Conservation (phyloP, 2,329 filamentous ascomycete species). For the Didymella glomerata region DNA sequence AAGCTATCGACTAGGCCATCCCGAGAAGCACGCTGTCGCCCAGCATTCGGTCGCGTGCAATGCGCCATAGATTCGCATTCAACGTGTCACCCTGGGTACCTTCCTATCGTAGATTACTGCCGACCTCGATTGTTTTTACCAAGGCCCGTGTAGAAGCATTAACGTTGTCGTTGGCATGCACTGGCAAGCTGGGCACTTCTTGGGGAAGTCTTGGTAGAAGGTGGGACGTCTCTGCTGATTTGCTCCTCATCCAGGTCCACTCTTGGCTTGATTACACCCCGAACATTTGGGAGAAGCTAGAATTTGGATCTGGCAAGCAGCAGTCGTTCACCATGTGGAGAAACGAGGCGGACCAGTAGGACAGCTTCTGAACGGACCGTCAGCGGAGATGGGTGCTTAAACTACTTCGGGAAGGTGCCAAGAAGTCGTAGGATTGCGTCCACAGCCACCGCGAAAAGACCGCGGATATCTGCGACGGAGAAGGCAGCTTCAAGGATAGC, state of each 20-base stretch:
- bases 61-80: conserved; percentile 27
- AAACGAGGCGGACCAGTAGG: conserved; percentile 15
- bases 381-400: conserved; percentile 5
- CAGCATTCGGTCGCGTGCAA: conserved; percentile 25
- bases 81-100: conserved; percentile 30
- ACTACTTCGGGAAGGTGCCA: conserved; percentile 34
- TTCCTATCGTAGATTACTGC: conserved; percentile 45
- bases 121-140: conserved; percentile 43
- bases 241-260: conserved; percentile 18
- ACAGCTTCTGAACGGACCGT: conserved; percentile 7
- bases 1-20: conserved; percentile 6
- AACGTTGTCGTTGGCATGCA: conserved; percentile 27
- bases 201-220: conserved; percentile 28
- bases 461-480: conserved; percentile 11
- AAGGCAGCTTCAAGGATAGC: conserved; percentile 9
- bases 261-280: conserved; percentile 32
- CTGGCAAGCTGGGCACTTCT: conserved; percentile 30
- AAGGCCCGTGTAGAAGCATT: conserved; percentile 34
- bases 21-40: conserved; percentile 13
- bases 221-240: conserved; percentile 21
- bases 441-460: conserved; percentile 17
- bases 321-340: conserved; percentile 18
- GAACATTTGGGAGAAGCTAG: conserved; percentile 23
- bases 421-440: conserved; percentile 17
- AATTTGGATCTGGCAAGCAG: conserved; percentile 16